Conservation (phyloP, 1,139 yeast genomes). For the Debaryomyces subglobosus region DNA sequence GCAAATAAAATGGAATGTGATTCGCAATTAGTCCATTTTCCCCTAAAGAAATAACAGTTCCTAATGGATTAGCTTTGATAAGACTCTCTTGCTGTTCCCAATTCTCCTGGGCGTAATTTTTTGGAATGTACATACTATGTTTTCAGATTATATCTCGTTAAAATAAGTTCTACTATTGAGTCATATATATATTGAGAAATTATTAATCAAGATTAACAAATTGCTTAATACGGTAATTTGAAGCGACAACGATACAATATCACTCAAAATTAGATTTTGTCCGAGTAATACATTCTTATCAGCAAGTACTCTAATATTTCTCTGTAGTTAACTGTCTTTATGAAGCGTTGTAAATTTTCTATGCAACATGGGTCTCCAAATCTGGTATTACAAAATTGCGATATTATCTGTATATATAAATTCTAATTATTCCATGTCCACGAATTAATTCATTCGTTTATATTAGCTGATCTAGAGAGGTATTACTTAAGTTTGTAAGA, state of each 20-base stretch:
- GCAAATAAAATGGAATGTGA: slow-evolving; percentile 59
- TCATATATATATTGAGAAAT: background rate
- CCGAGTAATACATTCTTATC: background rate
- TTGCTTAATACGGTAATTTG: background rate
- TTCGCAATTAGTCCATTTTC: slow-evolving; percentile 51
- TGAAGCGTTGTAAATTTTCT: background rate
- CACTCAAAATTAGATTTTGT: background rate
- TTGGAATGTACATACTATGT: slow-evolving; percentile 34
- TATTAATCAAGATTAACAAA: background rate
- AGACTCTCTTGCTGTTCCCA: slow-evolving; percentile 46
- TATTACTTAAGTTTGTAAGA: background rate
- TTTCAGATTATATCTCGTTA: background rate
- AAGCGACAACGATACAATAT: background rate
- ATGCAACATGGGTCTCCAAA: background rate
- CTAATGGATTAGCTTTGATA: slow-evolving; percentile 54
- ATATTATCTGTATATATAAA: background rate
- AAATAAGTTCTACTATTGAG: background rate
- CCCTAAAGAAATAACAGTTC: slow-evolving; percentile 50
- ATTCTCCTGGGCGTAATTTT: slow-evolving; percentile 31
- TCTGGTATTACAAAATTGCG: background rate
- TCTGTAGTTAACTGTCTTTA: background rate
- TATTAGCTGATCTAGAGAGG: background rate
- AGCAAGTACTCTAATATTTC: background rate
- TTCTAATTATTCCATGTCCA: background rate
- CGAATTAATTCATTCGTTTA: background rate